These are phyloP conservation scores for Solanum pimpinellifolium DNA, from an alignment of 257 asterid genomes.

Conservation along the genomic window DNA sequence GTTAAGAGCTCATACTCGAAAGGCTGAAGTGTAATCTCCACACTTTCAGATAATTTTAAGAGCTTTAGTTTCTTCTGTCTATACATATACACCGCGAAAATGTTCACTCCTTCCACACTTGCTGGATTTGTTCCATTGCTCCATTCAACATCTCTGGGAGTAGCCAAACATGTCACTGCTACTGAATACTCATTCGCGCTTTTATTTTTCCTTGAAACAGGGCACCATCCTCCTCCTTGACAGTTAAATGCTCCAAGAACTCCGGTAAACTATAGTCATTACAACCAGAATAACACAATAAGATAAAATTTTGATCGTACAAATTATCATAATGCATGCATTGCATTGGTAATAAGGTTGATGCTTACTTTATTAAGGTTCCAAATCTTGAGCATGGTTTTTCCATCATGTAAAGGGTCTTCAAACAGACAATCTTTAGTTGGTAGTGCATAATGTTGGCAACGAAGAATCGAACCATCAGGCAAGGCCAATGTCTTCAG, in stretches of 20 bases:
- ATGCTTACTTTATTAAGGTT: constrained; percentile 39
- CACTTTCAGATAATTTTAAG: constrained; percentile 7
- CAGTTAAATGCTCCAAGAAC: constrained; percentile 65
- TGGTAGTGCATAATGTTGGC: constrained; percentile 50
- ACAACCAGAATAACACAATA: not conserved
- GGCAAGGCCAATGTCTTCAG: constrained; percentile 47
- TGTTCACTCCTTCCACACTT: not conserved
- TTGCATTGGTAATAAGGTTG: not conserved
- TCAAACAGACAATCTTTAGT: constrained; percentile 50
- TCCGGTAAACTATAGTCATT: constrained; percentile 21
- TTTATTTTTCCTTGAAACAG: constrained; percentile 43
- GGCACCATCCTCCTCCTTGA: constrained; percentile 53
- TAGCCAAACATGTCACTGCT: not conserved
- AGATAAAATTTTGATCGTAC: not conserved
- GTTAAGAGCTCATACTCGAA: constrained; percentile 26
- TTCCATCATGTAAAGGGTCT: constrained; percentile 57
- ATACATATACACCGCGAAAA: constrained; percentile 22
- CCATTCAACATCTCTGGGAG: constrained; percentile 31
- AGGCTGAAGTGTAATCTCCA: constrained; percentile 11
- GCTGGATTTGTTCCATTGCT: constrained; percentile 16
- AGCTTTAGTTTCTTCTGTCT: constrained; percentile 19
- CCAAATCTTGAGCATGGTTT: constrained; percentile 70
- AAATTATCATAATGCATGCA: not conserved
- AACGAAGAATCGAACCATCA: constrained; percentile 57
- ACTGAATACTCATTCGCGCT: constrained; percentile 6